Evolutionary conservation across 805 yeast genomes (phyloP).

Genomic region (Torulaspora indica): DNA sequence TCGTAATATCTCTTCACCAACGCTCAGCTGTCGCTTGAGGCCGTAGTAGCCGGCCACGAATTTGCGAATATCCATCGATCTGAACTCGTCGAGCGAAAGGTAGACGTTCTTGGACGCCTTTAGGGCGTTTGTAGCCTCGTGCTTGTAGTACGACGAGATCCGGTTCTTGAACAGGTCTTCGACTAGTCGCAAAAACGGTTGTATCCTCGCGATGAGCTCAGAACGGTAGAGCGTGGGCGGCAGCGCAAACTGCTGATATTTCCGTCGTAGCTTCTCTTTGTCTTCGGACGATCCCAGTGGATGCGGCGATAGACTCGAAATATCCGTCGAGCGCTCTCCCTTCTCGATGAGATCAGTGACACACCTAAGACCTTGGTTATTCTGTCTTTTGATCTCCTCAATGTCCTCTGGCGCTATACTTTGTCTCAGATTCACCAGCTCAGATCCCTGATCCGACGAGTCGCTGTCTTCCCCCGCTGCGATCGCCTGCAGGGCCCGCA

Average conservation of each 20-base stretch:
- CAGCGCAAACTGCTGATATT: conserved; percentile 22
- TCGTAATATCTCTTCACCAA: conserved; percentile 43
- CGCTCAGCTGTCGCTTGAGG: conserved; percentile 47
- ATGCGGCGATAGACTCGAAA: conserved; percentile 1
- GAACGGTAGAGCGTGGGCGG: conserved; percentile 30
- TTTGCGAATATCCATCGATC: conserved; percentile 42
- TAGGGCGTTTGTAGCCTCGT: conserved; percentile 43
- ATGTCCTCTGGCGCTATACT: conserved; percentile 5
- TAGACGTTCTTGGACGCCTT: conserved; percentile 40
- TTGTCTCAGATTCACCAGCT: conserved; percentile 2
- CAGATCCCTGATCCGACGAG: not conserved
- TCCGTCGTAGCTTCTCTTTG: conserved; percentile 1
- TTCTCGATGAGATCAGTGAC: not conserved
- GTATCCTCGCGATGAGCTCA: conserved; percentile 29
- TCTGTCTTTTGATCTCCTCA: not conserved
- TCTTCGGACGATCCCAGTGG: too few relatives aligned
- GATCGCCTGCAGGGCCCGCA: not conserved
- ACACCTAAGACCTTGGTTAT: not conserved
- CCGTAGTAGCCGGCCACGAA: conserved; percentile 63
- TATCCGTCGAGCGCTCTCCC: conserved; percentile 4
- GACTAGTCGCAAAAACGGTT: conserved; percentile 35
- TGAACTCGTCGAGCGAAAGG: conserved; percentile 46
- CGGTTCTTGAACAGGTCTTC: conserved; percentile 44
- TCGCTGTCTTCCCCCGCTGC: not conserved
- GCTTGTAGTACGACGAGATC: conserved; percentile 46